Conservation (phyloP, 331 rosid genomes). For the Dryas integrifolia region DNA sequence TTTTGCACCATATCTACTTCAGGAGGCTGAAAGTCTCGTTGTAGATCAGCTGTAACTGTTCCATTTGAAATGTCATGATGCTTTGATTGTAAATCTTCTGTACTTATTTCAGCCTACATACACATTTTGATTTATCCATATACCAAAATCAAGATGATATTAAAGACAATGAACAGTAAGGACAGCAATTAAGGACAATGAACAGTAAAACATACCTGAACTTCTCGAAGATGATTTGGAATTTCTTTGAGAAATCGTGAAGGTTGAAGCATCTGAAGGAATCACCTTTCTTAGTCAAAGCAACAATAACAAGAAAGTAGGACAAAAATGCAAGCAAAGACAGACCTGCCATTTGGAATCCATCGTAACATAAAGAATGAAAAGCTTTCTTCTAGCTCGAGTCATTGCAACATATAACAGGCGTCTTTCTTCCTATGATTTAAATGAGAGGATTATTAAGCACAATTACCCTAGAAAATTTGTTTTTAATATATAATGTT, state of each 20-base stretch:
- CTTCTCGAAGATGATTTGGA: slow-evolving; percentile 73
- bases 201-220: slow-evolving; percentile 56
- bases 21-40: slow-evolving; percentile 25
- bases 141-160: slow-evolving; percentile 1
- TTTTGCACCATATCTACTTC: slow-evolving; percentile 42
- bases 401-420: slow-evolving; percentile 94
- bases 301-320: slow-evolving; percentile 9
- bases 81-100: slow-evolving; percentile 35
- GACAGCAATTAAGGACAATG: slow-evolving; percentile 11
- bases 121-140: slow-evolving; percentile 27
- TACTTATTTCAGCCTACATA: slow-evolving; percentile 55
- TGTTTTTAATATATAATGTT: neutral
- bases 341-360: slow-evolving; percentile 93
- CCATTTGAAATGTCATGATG: slow-evolving; percentile 38
- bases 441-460: slow-evolving; percentile 17
- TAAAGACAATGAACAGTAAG: slow-evolving; percentile 15
- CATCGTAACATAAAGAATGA: slow-evolving; percentile 56
- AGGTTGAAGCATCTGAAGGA: slow-evolving; percentile 77
- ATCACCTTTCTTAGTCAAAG: slow-evolving; percentile 19
- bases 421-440: slow-evolving; percentile 82
- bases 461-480: slow-evolving; percentile 4
- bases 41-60: slow-evolving; percentile 24
- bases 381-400: slow-evolving; percentile 79
- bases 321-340: slow-evolving; percentile 10
- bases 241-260: slow-evolving; percentile 86